Conservation (phyloP, 768 basidiomycete species). For the Leccinum barrowsii region DNA sequence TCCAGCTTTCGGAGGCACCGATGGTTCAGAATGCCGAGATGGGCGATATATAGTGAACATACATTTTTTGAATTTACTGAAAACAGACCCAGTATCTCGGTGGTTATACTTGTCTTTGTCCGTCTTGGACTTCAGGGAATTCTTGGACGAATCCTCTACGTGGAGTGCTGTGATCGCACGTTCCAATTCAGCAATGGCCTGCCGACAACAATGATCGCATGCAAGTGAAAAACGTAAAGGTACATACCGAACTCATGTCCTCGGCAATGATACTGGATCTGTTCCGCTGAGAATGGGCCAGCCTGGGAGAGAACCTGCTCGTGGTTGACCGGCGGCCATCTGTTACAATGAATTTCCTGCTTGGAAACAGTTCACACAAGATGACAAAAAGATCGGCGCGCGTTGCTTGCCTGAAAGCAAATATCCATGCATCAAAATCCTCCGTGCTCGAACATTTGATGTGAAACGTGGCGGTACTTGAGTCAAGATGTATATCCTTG, state of each 20-base stretch:
- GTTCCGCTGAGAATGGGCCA: constrained; percentile 44
- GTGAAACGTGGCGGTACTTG: constrained; percentile 74
- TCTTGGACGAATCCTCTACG: constrained; percentile 39
- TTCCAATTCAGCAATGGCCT: constrained; percentile 64
- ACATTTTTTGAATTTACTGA: constrained; percentile 65
- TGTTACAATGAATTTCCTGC: constrained; percentile 58
- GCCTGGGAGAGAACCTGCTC: constrained; percentile 35
- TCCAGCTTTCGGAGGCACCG: constrained; percentile 15
- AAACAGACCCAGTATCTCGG: constrained; percentile 35
- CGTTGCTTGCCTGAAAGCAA: constrained; percentile 58
- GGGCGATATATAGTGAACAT: constrained; percentile 15
- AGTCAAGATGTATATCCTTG: constrained; percentile 80
- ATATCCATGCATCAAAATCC: constrained; percentile 75
- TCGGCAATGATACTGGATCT: constrained; percentile 54
- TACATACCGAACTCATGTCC: constrained; percentile 62
- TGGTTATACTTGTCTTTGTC: constrained; percentile 45
- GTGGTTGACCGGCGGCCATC: constrained; percentile 36
- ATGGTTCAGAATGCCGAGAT: not conserved
- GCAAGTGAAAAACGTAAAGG: constrained; percentile 1
- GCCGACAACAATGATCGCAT: constrained; percentile 1
- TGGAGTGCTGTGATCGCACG: constrained; percentile 43
- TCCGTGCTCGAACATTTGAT: constrained; percentile 69
- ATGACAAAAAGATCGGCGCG: constrained; percentile 4
- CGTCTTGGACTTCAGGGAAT: constrained; percentile 32
- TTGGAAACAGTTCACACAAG: constrained; percentile 16